Percentiles rank a stretch among this genome's conserved stretches.
These are phyloP conservation scores for Chlorella ohadii DNA, from an alignment of 139 green algal species.

Conservation along the genomic window DNA sequence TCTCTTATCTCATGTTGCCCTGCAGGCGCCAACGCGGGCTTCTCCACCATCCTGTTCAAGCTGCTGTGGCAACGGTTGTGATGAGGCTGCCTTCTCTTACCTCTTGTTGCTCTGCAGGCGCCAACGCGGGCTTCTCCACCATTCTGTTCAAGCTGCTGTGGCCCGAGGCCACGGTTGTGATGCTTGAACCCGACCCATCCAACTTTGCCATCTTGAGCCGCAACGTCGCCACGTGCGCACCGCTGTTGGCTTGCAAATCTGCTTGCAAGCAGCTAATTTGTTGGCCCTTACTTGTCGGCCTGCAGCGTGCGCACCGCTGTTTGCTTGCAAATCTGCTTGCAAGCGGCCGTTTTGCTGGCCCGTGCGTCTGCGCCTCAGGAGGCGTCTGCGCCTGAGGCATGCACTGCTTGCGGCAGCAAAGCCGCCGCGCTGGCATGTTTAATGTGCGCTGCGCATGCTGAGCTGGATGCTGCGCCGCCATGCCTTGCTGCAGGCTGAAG, in stretches of 20 bases:
- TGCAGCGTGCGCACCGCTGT: not conserved
- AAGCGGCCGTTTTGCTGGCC: too few relatives aligned
- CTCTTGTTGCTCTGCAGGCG: slow-evolving; percentile 1
- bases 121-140: slow-evolving; percentile 42
- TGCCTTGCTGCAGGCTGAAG: not conserved
- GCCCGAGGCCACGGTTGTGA: slow-evolving; percentile 32
- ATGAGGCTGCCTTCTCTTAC: not conserved
- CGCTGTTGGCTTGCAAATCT: too few relatives aligned
- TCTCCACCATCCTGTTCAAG: slow-evolving; percentile 12
- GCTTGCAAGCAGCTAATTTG: too few relatives aligned
- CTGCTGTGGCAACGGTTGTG: slow-evolving; percentile 28
- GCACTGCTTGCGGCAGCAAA: too few relatives aligned
- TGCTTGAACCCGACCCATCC: slow-evolving; percentile 22
- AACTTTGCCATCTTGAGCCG: slow-evolving; percentile 18
- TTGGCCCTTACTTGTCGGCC: too few relatives aligned
- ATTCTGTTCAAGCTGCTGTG: slow-evolving; percentile 35
- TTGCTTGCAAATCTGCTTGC: too few relatives aligned
- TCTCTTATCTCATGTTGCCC: not conserved
- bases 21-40: not conserved
- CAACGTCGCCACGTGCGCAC: slow-evolving; percentile 19
- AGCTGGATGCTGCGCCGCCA: too few relatives aligned
- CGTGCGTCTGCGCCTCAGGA: too few relatives aligned
- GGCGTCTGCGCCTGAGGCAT: too few relatives aligned
- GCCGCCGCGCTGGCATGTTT: too few relatives aligned
- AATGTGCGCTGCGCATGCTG: too few relatives aligned